Conservation (phyloP, 139 green algal genomes). For the Tetradesmus obliquus region DNA sequence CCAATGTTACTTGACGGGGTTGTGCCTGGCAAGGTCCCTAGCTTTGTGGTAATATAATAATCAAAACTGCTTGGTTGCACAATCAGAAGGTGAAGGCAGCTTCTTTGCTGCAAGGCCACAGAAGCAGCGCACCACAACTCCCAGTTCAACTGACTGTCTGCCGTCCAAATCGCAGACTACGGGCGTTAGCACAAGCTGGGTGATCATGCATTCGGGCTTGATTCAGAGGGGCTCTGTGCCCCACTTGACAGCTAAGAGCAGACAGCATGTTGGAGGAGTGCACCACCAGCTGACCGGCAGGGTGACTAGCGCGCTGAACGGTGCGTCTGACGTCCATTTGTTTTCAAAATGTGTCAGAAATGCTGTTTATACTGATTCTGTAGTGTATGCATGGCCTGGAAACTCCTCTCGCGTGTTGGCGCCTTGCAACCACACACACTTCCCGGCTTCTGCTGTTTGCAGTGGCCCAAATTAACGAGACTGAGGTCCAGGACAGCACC, state of each 20-base stretch:
- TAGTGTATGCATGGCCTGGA: not conserved
- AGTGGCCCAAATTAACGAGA: slow-evolving; percentile 1
- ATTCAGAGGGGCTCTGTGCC: not conserved
- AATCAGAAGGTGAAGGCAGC: too few species aligned
- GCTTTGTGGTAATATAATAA: too few species aligned
- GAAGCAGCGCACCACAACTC: too few species aligned
- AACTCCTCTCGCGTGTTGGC: not conserved
- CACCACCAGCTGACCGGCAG: not conserved
- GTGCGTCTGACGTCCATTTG: not conserved
- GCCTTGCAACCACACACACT: slow-evolving; percentile 11
- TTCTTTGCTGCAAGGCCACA: too few species aligned
- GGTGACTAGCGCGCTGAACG: not conserved
- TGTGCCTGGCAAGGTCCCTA: too few species aligned
- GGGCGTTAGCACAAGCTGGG: too few species aligned
- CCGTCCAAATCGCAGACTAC: not conserved
- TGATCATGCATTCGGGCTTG: not conserved
- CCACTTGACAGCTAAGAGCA: not conserved
- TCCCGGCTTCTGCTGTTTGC: not conserved
- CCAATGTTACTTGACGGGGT: too few species aligned
- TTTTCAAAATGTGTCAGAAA: not conserved
- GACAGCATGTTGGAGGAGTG: not conserved
- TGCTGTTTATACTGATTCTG: too few species aligned
- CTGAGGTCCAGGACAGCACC: not conserved
- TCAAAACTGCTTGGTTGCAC: too few species aligned
- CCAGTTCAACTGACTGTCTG: not conserved